Base-by-base conservation (phyloP, 768 basidiomycete species). In the Termitomyces sp. region DNA sequence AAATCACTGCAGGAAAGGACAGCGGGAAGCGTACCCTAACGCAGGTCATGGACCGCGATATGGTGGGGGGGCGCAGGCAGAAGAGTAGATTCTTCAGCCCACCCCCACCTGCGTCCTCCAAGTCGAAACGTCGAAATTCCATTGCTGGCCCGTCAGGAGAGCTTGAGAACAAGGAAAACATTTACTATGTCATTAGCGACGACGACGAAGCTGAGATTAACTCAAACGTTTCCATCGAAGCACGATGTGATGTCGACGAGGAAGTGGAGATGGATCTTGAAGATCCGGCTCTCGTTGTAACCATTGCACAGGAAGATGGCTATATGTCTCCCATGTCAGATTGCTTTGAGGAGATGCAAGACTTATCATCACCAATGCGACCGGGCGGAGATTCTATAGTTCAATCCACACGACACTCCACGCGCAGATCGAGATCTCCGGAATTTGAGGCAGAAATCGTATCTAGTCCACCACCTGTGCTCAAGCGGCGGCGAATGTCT, bases 11-110 rank as follows among this genome's bases (percentile, higher is more conserved):
- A 27, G 88, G 88, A 18, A 82, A 79, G 54, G 76, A 79, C 7
- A 91, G 88, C 61, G 90, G 90, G 15, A 91, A 91, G 67, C 77
- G 90, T 52, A 88, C 86, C 1, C 73, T 93, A 32, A 76, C 78
- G 22, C 86, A 85, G 52, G 80, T 86, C 45, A 80, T 88, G 78
- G 88, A 89, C 48, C 75, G 79, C 16, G 89, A 89, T 56, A 58
- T 83, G 10, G 74, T 70, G 29, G 68, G 79, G 64, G 83, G 80
- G 65, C 75, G 70, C 57, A 60, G 64, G 52, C 74, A 71, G 55
- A 65, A 54, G 52, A 77, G 76, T 32, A 75, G 66, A 61, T 80
- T 77, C 60, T 79, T 75, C 56, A 49, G 46, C 18, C 27, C 60
- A 23, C 32, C 64, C 23, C 53, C 54, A 4, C 16, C 44, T 15